Percentiles rank a stretch among this genome's conserved stretches.
Conservation (phyloP, 2,329 filamentous ascomycete genomes). For the Colletotrichum sp. region DNA sequence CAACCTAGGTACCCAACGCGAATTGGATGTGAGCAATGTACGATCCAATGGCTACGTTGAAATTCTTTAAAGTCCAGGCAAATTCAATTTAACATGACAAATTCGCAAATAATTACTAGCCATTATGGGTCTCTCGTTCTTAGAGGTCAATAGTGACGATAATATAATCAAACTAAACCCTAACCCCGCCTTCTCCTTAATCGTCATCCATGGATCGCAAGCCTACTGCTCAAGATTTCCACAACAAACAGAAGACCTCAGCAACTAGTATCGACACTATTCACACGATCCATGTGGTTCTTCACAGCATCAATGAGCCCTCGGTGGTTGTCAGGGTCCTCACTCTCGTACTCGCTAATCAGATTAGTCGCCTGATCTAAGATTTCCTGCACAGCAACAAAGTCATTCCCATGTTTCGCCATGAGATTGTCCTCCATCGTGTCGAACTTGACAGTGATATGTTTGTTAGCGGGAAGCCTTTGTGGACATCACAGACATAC, state of each 20-base stretch:
- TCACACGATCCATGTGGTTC: background rate
- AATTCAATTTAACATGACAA: accelerated
- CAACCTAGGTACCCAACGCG: background rate
- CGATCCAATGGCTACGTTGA: background rate
- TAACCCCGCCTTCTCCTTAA: background rate
- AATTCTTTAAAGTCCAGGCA: background rate
- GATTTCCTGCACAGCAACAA: background rate
- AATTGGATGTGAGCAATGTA: background rate
- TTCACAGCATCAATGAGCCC: background rate
- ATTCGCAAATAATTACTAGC: background rate
- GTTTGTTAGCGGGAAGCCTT: background rate
- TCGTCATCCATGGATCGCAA: background rate
- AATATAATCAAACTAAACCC: background rate
- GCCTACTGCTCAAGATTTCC: background rate
- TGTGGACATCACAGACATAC: background rate
- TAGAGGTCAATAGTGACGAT: background rate
- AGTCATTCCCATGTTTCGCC: background rate
- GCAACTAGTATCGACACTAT: background rate
- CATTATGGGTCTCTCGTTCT: background rate
- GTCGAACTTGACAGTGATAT: background rate
- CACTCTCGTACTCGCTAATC: background rate
- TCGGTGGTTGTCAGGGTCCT: background rate
- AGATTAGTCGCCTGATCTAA: background rate
- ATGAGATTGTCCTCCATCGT: background rate
- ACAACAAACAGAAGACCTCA: background rate